These are phyloP conservation scores for Aspergillus pseudotamarii DNA, from an alignment of 2,329 filamentous ascomycete species.

Conservation along the genomic window DNA sequence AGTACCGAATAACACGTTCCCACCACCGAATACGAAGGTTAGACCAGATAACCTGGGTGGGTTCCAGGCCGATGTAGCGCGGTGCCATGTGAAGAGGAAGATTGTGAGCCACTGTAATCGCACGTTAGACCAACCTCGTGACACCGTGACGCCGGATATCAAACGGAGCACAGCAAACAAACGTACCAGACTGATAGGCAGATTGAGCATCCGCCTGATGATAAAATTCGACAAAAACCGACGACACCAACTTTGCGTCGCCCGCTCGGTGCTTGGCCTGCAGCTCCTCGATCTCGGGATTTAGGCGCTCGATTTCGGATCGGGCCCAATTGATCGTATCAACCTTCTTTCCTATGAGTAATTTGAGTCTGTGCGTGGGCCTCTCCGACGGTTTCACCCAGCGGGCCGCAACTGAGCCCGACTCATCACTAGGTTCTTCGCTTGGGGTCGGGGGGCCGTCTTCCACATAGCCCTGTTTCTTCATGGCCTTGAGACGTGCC, in stretches of 20 bases:
- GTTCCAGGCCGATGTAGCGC: slow-evolving; percentile 79
- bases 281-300: slow-evolving; percentile 68
- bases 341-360: slow-evolving; percentile 80
- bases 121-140: slow-evolving; percentile 5
- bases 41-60: slow-evolving; percentile 81
- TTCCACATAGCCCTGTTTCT: slow-evolving; percentile 56
- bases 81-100: slow-evolving; percentile 84
- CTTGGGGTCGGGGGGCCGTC: slow-evolving; percentile 38
- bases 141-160: not conserved
- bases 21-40: slow-evolving; percentile 84
- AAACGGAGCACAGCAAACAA: not conserved
- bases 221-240: slow-evolving; percentile 89
- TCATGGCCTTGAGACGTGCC: slow-evolving; percentile 67
- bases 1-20: slow-evolving; percentile 75
- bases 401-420: slow-evolving; percentile 70
- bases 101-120: slow-evolving; percentile 70
- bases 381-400: slow-evolving; percentile 75
- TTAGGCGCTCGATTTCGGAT: slow-evolving; percentile 72
- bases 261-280: slow-evolving; percentile 69
- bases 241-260: slow-evolving; percentile 67
- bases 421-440: slow-evolving; percentile 64
- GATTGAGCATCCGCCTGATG: slow-evolving; percentile 81
- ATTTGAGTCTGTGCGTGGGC: slow-evolving; percentile 73
- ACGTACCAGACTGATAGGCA: slow-evolving; percentile 70
- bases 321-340: slow-evolving; percentile 94